A percentile compares a stretch with the other conserved stretches of the same genome.
Evolutionary conservation across 108 stramenopile genomes (phyloP).

Genomic region (Licmophora abbreviata): DNA sequence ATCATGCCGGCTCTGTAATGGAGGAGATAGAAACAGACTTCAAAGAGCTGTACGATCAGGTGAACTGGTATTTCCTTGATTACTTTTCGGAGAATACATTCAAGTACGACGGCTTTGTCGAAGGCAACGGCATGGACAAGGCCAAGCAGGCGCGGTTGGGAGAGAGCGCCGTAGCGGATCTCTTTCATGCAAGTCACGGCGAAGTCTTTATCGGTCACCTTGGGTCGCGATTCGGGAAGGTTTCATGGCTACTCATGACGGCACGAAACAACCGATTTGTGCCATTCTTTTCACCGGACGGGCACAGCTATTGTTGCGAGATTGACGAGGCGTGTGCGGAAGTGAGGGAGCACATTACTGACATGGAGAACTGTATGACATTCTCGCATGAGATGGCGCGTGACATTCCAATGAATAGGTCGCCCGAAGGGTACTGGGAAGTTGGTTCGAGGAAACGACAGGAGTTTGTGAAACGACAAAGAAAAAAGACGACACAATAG

Average conservation of each 20-base stretch:
- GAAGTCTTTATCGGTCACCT: conserved; percentile 24
- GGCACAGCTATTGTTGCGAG: conserved; percentile 14
- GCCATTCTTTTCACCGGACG: conserved; percentile 16
- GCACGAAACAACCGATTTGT: conserved; percentile 8
- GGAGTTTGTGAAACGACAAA: too few species aligned
- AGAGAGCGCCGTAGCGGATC: conserved; percentile 14
- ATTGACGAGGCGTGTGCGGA: conserved; percentile 11
- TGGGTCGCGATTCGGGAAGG: conserved; percentile 23
- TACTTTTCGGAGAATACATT: conserved; percentile 7
- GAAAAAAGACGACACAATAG: too few species aligned
- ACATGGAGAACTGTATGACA: conserved; percentile 16
- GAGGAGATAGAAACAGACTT: conserved; percentile 9
- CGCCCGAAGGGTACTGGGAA: too few species aligned
- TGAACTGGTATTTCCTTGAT: conserved; percentile 15
- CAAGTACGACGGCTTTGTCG: not conserved
- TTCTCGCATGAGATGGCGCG: too few species aligned
- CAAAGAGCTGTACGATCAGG: conserved; percentile 1
- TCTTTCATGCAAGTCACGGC: conserved; percentile 21
- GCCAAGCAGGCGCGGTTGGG: conserved; percentile 10
- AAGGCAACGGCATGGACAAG: conserved; percentile 8
- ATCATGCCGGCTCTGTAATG: conserved; percentile 7
- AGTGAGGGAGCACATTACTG: conserved; percentile 1
- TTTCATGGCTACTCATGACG: conserved; percentile 15
- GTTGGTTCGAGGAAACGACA: too few species aligned
- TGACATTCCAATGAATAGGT: too few species aligned